Percentiles rank a stretch among this genome's conserved stretches.
Conservation (phyloP, 179 eudicot genomes). For the Actinidia polygama region DNA sequence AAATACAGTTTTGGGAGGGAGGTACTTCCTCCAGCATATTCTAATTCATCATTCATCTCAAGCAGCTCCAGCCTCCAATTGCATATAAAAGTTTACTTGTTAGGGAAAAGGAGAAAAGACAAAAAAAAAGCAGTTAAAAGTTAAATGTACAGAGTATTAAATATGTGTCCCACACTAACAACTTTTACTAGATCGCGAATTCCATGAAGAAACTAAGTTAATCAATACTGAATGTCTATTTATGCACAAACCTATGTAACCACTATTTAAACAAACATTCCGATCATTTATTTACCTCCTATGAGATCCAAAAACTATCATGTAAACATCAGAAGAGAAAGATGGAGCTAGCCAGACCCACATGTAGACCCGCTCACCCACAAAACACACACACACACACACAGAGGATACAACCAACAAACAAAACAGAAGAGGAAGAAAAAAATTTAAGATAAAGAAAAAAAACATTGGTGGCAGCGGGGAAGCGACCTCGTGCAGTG, state of each 20-base stretch:
- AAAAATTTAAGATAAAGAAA: no score
- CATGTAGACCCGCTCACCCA: no score
- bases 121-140: neutral
- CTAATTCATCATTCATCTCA: neutral
- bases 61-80: neutral
- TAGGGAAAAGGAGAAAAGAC: neutral
- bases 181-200: no score
- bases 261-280: neutral
- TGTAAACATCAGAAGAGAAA: no score
- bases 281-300: neutral
- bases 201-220: neutral
- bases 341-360: no score
- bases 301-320: neutral
- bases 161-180: neutral
- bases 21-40: neutral
- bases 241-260: neutral
- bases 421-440: no score
- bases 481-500: no score
- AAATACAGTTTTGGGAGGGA: neutral
- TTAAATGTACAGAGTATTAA: neutral
- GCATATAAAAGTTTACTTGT: neutral
- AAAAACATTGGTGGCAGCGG: no score
- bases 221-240: neutral
- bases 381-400: no score
- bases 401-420: no score